Base-by-base conservation (phyloP, 371 early-diverging fungal genomes). In the Haplosporangium sp. region DNA sequence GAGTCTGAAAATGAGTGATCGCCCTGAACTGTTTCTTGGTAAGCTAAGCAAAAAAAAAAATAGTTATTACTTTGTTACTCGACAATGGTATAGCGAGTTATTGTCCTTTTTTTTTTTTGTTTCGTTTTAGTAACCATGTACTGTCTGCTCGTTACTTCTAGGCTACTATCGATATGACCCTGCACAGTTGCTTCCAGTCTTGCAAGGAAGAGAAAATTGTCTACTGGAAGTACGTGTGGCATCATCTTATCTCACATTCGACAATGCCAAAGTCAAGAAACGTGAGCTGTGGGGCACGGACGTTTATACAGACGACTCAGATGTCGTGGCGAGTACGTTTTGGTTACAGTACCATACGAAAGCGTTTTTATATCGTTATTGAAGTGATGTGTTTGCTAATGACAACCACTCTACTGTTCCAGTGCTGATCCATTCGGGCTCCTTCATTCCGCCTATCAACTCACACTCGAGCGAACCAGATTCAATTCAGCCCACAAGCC, bases 281-380 rank as follows among this genome's bases (percentile, higher is more conserved):
- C 82, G 86, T 43, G 91, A 92, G 3, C 21, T 95, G 8, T 95
- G 95, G 95, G 95, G 95, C 7, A 94, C 95, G 1, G 94, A 92
- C 62, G 80, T 95, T 18, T 95, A 95, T 70, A 91, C 94, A 0
- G 95, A 95, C 65, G 95, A 95, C 74, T 94, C 94, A 0, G 95
- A 95, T 65, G 83, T 94, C 37, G 94, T 95, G 23, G 90, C 94
- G 13, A 91, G 93, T 93, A 84, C 38, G 64, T 65, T 9, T 2
- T 48, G 14, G 8, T 48, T 48, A 2, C 9, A n/a, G n/a, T n/a
- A n/a, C n/a, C n/a, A n/a, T n/a, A n/a, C n/a, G n/a, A n/a, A n/a
- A n/a, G n/a, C n/a, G n/a, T n/a, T n/a, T n/a, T n/a, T n/a, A n/a
- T n/a, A n/a, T n/a, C n/a, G n/a, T n/a, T n/a, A n/a, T n/a, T n/a